These are phyloP conservation scores for Zelonia costaricensis DNA, from an alignment of 208 protist genomes.

Conservation along the genomic window DNA sequence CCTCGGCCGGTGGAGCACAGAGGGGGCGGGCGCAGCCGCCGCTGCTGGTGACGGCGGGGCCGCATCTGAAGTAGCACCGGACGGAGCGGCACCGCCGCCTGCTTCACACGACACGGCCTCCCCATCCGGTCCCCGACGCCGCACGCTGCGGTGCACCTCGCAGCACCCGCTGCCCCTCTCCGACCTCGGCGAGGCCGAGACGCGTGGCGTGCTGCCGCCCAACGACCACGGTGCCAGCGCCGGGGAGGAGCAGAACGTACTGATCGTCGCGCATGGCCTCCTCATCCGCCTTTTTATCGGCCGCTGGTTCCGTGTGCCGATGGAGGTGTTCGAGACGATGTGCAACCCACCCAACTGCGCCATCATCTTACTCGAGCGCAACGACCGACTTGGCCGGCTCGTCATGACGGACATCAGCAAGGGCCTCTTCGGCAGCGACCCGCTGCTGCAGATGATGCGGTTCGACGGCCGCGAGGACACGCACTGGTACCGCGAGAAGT, in stretches of 20 bases:
- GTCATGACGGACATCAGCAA: slow-evolving; percentile 88
- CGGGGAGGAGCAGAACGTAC: slow-evolving; percentile 75
- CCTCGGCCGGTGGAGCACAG: slow-evolving; percentile 18
- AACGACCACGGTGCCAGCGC: slow-evolving; percentile 22
- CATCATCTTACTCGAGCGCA: slow-evolving; percentile 80
- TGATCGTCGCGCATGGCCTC: slow-evolving; percentile 88
- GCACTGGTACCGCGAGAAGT: slow-evolving; percentile 60
- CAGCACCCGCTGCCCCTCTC: slow-evolving; percentile 9
- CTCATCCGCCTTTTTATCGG: slow-evolving; percentile 86
- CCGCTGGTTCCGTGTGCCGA: slow-evolving; percentile 81
- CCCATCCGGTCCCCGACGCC: not conserved
- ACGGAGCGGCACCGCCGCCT: not conserved
- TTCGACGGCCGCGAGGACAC: slow-evolving; percentile 74
- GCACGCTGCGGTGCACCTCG: not conserved
- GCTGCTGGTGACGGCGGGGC: not conserved
- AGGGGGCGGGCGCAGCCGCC: not conserved
- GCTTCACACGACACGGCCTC: not conserved
- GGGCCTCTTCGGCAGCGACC: slow-evolving; percentile 79
- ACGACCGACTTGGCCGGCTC: slow-evolving; percentile 52
- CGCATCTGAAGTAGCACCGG: not conserved
- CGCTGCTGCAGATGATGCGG: slow-evolving; percentile 82
- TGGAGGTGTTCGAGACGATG: slow-evolving; percentile 90
- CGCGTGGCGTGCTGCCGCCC: slow-evolving; percentile 25
- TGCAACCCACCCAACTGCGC: slow-evolving; percentile 88
- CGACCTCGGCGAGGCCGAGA: slow-evolving; percentile 18